Evolutionary conservation across 2,329 filamentous ascomycete species (phyloP), one percentile per base, ranked within the genome.

Genomic region (Cercospora zeina): DNA sequence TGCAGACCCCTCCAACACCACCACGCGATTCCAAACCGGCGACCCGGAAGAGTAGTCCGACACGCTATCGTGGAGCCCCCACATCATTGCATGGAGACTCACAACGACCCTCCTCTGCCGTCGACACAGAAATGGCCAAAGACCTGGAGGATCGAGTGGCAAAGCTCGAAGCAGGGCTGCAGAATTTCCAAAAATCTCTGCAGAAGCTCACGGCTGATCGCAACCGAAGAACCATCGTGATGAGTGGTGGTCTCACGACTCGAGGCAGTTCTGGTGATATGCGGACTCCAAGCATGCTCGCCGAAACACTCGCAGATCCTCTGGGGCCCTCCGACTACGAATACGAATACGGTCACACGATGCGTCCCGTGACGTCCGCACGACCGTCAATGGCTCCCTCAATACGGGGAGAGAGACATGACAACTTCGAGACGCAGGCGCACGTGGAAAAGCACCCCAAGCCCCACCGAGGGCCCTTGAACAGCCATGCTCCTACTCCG

Each of bases 131-230:
- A 39, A 65, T 66, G 62, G 64, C 64, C 3, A 59, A 56, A 34
- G 74, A 76, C 53, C 67, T 76, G 16, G 74, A 76, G 58, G 69
- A 71, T 33, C 72, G 74, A 3, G 72, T 76, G 4, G 69, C 72
- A 4, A 71, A 70, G 60, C 69, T 76, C 8, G 74, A 76, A 63
- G 65, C 70, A 13, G 71, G 71, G 8, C 64, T 76, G 21, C 66
- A 70, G 13, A 68, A 64, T 30, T 76, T 76, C 62, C 74, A 74
- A 62, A 66, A 62, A 34, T 72, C 72, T 11, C 59, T 76, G 42
- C 65, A 73, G 37, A 70, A 69, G 21, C 61, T 76, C 30, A 71
- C 72, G 9, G 66, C 71, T 7, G 70, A 73, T 9, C 67, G 70
- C 1, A 72, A 73, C 58, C 67, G 72, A 21, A 65, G 68, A n/a